Conservation (phyloP, 257 asterid species). For the Solanum lycopersicoides region DNA sequence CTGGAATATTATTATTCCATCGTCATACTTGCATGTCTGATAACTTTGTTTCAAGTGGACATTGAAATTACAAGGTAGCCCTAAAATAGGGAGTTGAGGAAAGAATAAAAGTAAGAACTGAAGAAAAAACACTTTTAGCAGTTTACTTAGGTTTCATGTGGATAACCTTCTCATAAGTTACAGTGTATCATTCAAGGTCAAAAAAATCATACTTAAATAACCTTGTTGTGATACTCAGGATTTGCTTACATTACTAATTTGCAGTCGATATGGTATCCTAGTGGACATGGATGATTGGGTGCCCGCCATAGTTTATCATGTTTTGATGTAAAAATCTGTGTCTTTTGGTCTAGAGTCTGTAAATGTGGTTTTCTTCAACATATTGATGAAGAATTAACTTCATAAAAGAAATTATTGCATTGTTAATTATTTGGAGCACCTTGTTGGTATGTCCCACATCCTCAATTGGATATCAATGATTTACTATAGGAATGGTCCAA, state of each 20-base stretch:
- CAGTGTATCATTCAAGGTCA: background rate
- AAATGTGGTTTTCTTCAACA: background rate
- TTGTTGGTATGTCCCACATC: background rate
- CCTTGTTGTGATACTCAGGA: background rate
- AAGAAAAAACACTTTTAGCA: background rate
- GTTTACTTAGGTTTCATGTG: background rate
- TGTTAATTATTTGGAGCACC: background rate
- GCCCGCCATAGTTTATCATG: background rate
- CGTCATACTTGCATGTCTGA: background rate
- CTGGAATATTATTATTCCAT: background rate
- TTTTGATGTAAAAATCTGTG: background rate
- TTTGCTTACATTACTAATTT: background rate
- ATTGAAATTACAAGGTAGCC: background rate
- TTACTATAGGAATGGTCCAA: background rate
- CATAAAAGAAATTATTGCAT: background rate
- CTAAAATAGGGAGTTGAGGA: background rate
- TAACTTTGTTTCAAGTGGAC: background rate
- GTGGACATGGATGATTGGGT: background rate
- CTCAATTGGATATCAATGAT: background rate
- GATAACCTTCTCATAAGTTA: background rate
- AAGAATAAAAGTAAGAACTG: background rate
- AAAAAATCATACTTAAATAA: background rate
- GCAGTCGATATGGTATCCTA: background rate
- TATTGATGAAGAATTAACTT: background rate
- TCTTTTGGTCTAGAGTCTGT: background rate